Percentiles rank a stretch among this genome's conserved stretches.
Evolutionary conservation across 2,329 filamentous ascomycete genomes (phyloP).

Genomic region (Penicillium sp.): DNA sequence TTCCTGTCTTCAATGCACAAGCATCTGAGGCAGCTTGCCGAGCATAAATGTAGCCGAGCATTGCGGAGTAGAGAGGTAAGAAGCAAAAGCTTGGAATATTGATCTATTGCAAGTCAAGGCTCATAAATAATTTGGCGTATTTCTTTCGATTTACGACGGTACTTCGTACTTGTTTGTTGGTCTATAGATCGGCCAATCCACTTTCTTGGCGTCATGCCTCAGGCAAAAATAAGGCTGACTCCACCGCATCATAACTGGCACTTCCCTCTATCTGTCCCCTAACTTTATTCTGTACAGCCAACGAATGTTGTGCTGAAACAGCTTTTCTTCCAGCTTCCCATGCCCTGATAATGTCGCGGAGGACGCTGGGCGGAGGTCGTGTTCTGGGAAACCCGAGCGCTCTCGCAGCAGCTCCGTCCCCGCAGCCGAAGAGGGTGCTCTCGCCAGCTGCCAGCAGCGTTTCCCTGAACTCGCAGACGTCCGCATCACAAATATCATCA

Average conservation of each 20-base stretch:
- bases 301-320: conserved; percentile 21
- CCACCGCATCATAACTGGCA: conserved; percentile 23
- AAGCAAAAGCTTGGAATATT: too few relatives aligned
- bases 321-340: conserved; percentile 27
- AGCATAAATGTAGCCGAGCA: too few relatives aligned
- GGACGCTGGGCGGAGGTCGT: conserved; percentile 89
- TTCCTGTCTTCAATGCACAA: too few relatives aligned
- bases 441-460: conserved; percentile 72
- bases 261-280: conserved; percentile 12
- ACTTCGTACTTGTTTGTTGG: background rate
- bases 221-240: conserved; percentile 20
- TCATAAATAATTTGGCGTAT: too few relatives aligned
- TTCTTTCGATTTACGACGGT: too few relatives aligned
- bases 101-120: too few relatives aligned
- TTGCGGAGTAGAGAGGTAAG: too few relatives aligned
- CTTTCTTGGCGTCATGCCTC: conserved; percentile 15
- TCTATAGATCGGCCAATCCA: background rate
- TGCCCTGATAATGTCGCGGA: conserved; percentile 69
- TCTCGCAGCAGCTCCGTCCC: conserved; percentile 62
- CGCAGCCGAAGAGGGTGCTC: conserved; percentile 49
- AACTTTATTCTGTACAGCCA: conserved; percentile 20
- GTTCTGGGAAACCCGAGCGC: conserved; percentile 85
- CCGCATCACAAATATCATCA: conserved; percentile 69
- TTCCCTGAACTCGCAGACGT: conserved; percentile 75
- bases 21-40: too few relatives aligned